phyloP scores from a whole-genome alignment of 148 eudicot species.

The Vaccinium vitisidaea region DNA sequence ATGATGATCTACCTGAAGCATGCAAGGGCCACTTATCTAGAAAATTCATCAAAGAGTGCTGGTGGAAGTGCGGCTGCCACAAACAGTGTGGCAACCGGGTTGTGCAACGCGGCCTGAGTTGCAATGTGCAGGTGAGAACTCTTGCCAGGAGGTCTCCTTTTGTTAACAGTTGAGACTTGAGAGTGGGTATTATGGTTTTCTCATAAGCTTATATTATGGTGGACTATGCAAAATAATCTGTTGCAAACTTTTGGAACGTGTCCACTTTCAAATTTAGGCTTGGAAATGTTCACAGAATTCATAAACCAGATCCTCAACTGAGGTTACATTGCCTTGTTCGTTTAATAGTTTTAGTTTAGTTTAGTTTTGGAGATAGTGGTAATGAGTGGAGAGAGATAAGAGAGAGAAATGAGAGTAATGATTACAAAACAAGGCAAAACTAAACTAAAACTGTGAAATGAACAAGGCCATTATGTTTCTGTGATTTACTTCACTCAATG shows the following conservation, averaged over 20 bases:
- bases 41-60: conserved; percentile 83
- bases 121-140: conserved; percentile 65
- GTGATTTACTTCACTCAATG: not conserved
- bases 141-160: not conserved
- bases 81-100: conserved; percentile 75
- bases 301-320: not conserved
- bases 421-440: too few relatives aligned
- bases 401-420: too few relatives aligned
- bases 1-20: conserved; percentile 46
- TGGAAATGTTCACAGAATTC: not conserved
- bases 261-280: not conserved
- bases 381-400: too few relatives aligned
- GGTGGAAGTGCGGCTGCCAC: conserved; percentile 84
- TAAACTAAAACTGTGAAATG: too few relatives aligned
- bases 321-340: not conserved
- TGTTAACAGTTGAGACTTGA: not conserved
- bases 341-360: too few relatives aligned
- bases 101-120: conserved; percentile 66
- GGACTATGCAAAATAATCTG: not conserved
- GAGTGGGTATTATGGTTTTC: not conserved
- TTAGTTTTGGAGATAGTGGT: too few relatives aligned
- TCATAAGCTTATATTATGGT: not conserved
- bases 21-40: conserved; percentile 71
- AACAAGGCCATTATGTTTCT: not conserved
- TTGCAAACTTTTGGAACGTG: not conserved